Conservation (phyloP, 2,329 filamentous ascomycete genomes). For the Pseudonectria foliicola region DNA sequence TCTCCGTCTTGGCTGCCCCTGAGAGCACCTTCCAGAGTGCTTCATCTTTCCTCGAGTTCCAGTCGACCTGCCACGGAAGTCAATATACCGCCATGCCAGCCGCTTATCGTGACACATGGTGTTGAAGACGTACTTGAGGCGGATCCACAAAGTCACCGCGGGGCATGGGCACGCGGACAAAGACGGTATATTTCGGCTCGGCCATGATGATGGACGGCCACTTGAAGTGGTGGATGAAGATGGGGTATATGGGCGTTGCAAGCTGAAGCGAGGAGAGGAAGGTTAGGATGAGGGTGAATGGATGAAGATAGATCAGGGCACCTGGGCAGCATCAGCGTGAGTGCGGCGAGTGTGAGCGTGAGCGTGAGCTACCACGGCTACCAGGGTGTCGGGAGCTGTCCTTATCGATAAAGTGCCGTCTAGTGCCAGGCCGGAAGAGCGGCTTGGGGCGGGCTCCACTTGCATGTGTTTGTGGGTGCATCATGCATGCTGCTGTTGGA, state of each 20-base stretch:
- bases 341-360: no score
- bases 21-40: constrained; percentile 87
- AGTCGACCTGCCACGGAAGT: constrained; percentile 59
- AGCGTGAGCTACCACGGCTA: constrained; percentile 3
- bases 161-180: constrained; percentile 83
- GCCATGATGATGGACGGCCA: constrained; percentile 29
- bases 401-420: constrained; percentile 14
- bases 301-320: constrained; percentile 5
- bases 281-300: background rate
- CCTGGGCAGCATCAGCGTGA: no score
- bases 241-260: constrained; percentile 6
- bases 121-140: constrained; percentile 55
- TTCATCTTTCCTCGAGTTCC: constrained; percentile 81
- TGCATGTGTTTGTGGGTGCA: no score
- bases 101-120: constrained; percentile 11
- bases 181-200: constrained; percentile 63
- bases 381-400: constrained; percentile 5
- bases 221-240: constrained; percentile 1
- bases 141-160: constrained; percentile 87
- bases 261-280: constrained; percentile 9
- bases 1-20: constrained; percentile 69
- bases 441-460: no score
- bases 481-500: no score
- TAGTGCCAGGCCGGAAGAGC: background rate
- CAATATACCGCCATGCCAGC: constrained; percentile 14